phyloP scores from a whole-genome alignment of 441 rosid species.

The Gossypium aridum region DNA sequence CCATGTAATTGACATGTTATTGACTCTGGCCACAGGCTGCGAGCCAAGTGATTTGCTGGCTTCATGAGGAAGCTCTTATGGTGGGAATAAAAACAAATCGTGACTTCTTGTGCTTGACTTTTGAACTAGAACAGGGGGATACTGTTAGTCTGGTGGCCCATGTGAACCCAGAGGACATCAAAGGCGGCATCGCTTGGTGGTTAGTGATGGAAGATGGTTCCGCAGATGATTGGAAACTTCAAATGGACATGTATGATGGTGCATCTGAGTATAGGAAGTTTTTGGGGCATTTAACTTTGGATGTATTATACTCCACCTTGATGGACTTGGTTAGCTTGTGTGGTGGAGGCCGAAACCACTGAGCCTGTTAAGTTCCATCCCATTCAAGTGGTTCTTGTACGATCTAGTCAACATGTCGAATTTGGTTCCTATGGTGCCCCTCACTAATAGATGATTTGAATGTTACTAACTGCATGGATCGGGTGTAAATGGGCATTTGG shows the following conservation, averaged over 20 bases:
- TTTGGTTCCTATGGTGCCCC: not conserved
- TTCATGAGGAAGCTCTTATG: constrained; percentile 75
- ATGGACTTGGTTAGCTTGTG: constrained; percentile 83
- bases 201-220: constrained; percentile 73
- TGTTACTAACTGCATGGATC: not conserved
- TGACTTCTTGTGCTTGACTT: constrained; percentile 61
- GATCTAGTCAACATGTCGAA: not conserved
- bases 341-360: constrained; percentile 40
- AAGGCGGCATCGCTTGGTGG: constrained; percentile 91
- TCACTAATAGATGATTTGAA: not conserved
- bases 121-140: constrained; percentile 83
- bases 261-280: constrained; percentile 51
- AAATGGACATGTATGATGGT: constrained; percentile 26
- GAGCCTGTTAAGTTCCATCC: constrained; percentile 4
- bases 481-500: not conserved
- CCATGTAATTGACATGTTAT: constrained; percentile 7
- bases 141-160: constrained; percentile 80
- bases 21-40: constrained; percentile 49
- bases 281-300: constrained; percentile 68
- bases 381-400: not conserved
- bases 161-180: constrained; percentile 57
- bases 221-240: constrained; percentile 48
- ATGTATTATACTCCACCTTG: constrained; percentile 55
- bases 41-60: constrained; percentile 89
- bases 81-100: constrained; percentile 71